Conservation (phyloP, 768 basidiomycete species). For the Phlegmacium glaucopus region DNA sequence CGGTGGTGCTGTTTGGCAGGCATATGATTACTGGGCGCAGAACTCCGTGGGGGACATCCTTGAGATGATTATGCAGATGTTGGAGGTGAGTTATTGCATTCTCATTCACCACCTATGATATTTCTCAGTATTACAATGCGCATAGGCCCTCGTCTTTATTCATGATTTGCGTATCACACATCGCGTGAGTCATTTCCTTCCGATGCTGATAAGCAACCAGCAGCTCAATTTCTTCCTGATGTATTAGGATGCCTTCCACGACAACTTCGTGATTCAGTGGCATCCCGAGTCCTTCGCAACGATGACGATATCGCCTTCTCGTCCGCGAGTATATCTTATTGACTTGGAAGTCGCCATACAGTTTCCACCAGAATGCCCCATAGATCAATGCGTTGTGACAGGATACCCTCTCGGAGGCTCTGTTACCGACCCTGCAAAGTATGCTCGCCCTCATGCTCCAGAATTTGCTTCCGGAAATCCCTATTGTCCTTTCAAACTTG, state of each 20-base stretch:
- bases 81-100: conserved; percentile 18
- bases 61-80: conserved; percentile 26
- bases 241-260: too few relatives aligned
- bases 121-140: background rate
- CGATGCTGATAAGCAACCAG: too few relatives aligned
- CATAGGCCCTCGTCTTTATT: conserved; percentile 20
- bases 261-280: too few relatives aligned
- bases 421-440: conserved; percentile 12
- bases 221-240: conserved; percentile 5
- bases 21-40: conserved; percentile 19
- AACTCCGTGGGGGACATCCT: conserved; percentile 28
- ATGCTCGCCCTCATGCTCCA: conserved; percentile 18
- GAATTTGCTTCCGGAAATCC: conserved; percentile 17
- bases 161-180: conserved; percentile 21
- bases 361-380: conserved; percentile 18
- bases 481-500: conserved; percentile 25
- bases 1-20: conserved; percentile 4
- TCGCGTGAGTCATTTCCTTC: conserved; percentile 15
- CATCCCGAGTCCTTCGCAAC: conserved; percentile 22
- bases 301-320: conserved; percentile 7
- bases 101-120: background rate
- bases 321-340: conserved; percentile 28
- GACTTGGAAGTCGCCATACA: conserved; percentile 28
- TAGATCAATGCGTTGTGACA: conserved; percentile 9
- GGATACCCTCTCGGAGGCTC: conserved; percentile 20